These are phyloP conservation scores for Zygoascus tannicola DNA, from an alignment of 805 yeast genomes.

Conservation along the genomic window DNA sequence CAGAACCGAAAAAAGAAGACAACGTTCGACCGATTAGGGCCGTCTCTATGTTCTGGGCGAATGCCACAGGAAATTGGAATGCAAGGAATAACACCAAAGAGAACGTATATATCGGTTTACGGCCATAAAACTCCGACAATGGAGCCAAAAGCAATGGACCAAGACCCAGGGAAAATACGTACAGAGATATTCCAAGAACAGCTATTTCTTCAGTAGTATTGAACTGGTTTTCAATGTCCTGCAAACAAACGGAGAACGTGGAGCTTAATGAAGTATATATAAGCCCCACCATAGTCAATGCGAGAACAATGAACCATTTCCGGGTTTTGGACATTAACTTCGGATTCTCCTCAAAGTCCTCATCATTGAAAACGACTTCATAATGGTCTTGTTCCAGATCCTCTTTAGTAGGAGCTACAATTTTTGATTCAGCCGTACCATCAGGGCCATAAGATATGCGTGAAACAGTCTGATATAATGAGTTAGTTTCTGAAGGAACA, in stretches of 20 bases:
- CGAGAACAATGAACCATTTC: conserved; percentile 33
- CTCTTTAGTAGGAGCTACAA: too few species aligned
- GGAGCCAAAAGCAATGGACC: conserved; percentile 63
- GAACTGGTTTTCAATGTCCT: conserved; percentile 31
- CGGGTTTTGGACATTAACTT: conserved; percentile 24
- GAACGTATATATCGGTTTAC: conserved; percentile 52
- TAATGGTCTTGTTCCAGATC: not conserved
- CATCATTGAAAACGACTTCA: conserved; percentile 18
- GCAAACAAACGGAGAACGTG: conserved; percentile 37
- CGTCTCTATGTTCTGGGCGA: conserved; percentile 22
- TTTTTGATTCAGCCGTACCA: too few species aligned
- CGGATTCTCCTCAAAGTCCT: conserved; percentile 32
- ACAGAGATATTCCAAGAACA: conserved; percentile 42
- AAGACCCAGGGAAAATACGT: conserved; percentile 52
- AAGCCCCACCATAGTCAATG: conserved; percentile 18
- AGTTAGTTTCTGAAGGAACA: too few species aligned
- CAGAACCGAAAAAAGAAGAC: conserved; percentile 68
- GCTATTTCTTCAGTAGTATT: conserved; percentile 36
- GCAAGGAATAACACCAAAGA: conserved; percentile 38
- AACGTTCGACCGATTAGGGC: conserved; percentile 59
- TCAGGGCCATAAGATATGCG: too few species aligned
- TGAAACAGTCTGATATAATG: too few species aligned
- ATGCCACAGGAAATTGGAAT: conserved; percentile 45
- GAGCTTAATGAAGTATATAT: conserved; percentile 40
- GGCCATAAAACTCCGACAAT: conserved; percentile 58